A percentile compares a stretch with the other conserved stretches of the same genome.
These are phyloP conservation scores for Diutina ranongensis DNA, from an alignment of 1,139 yeast genomes.

Conservation along the genomic window DNA sequence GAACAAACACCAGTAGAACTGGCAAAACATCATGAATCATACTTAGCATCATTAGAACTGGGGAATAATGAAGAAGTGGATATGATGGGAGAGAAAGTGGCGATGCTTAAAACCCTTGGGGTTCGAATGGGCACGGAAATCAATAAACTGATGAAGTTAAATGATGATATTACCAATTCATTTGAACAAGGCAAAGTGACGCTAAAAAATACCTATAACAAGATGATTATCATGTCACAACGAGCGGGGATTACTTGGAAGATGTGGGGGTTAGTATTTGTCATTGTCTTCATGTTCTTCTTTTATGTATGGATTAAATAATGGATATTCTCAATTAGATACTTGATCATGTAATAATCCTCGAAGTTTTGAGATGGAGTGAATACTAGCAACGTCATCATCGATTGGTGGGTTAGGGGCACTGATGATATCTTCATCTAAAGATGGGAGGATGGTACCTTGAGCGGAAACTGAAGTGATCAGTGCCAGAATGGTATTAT, in stretches of 20 bases:
- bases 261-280: conserved; percentile 64
- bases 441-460: background rate
- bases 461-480: background rate
- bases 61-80: conserved; percentile 75
- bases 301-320: conserved; percentile 65
- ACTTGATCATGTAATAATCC: background rate
- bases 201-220: conserved; percentile 54
- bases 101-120: conserved; percentile 60
- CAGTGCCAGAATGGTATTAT: background rate
- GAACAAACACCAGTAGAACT: conserved; percentile 22
- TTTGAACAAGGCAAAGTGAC: conserved; percentile 34
- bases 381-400: conserved; percentile 1
- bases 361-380: background rate
- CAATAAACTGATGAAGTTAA: conserved; percentile 53
- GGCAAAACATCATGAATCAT: conserved; percentile 42
- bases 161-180: conserved; percentile 41
- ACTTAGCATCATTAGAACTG: conserved; percentile 63
- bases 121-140: conserved; percentile 77
- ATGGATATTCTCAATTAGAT: background rate
- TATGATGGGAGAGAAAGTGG: conserved; percentile 58
- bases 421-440: no score
- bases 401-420: background rate
- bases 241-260: conserved; percentile 72
- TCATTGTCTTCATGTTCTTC: conserved; percentile 51
- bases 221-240: conserved; percentile 75